Base-by-base conservation (phyloP, 2,329 filamentous ascomycete genomes). In the Amauroascus niger region DNA sequence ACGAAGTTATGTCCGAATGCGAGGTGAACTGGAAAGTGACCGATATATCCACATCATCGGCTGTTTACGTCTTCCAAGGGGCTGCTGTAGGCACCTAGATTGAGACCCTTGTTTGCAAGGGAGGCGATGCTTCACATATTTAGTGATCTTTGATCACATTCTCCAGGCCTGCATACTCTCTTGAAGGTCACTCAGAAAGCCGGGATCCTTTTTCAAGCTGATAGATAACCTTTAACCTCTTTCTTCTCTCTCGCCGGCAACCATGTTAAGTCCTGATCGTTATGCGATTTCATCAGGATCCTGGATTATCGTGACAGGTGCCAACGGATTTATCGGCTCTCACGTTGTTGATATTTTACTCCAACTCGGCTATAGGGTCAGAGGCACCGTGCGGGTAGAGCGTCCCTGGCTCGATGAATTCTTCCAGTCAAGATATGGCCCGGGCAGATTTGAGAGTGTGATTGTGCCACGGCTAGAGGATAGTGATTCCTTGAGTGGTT, bases 231-330 rank as follows among this genome's bases (percentile, higher is more conserved):
- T 11, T 9, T 14, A 11, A 5, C 33, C 7, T 6, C 14, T 35
- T 13, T 35, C 14, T 11, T 35, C 14, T 35, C 1, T 7, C 18
- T 24, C 6, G n/a, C n/a, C n/a, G n/a, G n/a, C n/a, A 44, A 18
- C n/a, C 41, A 44, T 44, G 41, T n/a, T 24, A 26, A 26, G 24
- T 4, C 16, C 16, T 14, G 41, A 44, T 18, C 20, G 28, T 16
- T 39, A 50, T 18, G 40, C 52, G 13, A 64, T 71, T 24, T 61
- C 63, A 6, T 41, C 53, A 5, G 66, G 65, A 8, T 67, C 65
- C 1, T 59, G 56, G 40, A 62, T 77, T 26, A 68, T 78, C 2
- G 68, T 78, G 13, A 77, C 74, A 0, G 74, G 75, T 6, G 70
- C 66, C 1, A 76, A 69, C 46, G 74, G 75, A 32, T 75, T 70